Percentiles rank a stretch among this genome's conserved stretches.
Conservation (phyloP, 225 moss, liverwort and hornwort species). For the Rhytidiadelphus loreus region DNA sequence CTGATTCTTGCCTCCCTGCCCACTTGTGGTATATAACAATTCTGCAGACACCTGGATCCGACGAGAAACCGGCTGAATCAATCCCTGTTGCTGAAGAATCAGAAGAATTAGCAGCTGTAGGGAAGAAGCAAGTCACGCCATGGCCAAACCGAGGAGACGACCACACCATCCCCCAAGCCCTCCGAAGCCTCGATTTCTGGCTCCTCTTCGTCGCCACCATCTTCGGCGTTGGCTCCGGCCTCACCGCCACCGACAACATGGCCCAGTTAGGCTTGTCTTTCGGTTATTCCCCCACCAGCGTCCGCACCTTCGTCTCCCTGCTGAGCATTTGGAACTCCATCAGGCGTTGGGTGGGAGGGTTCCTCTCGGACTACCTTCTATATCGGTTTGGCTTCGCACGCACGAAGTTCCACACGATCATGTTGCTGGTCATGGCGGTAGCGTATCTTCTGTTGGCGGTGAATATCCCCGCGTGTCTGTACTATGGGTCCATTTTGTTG, state of each 20-base stretch:
- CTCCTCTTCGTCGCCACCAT: conserved; percentile 37
- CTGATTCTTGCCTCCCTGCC: not conserved
- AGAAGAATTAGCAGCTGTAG: not conserved
- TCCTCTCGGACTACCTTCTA: not conserved
- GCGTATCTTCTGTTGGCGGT: not conserved
- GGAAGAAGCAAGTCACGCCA: not conserved
- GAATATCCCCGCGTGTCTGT: not conserved
- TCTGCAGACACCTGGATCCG: not conserved
- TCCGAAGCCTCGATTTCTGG: conserved; percentile 43
- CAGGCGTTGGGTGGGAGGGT: not conserved
- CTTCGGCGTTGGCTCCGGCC: conserved; percentile 49
- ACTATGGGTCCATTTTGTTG: too few species aligned
- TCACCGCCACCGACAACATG: conserved; percentile 55
- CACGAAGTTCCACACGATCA: not conserved
- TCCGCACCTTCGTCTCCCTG: conserved; percentile 40
- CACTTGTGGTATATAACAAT: not conserved
- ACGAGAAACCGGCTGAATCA: not conserved
- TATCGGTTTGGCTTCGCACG: not conserved
- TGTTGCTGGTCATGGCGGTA: not conserved
- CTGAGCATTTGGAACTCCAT: conserved; percentile 74
- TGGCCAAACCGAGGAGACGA: conserved; percentile 33
- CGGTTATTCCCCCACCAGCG: conserved; percentile 16
- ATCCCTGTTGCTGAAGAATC: not conserved
- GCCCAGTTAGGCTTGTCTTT: conserved; percentile 47
- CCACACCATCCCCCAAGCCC: conserved; percentile 28